Percentiles rank a stretch among this genome's conserved stretches.
Conservation (phyloP, 2,329 filamentous ascomycete species). For the Alternaria angustiovoidea region DNA sequence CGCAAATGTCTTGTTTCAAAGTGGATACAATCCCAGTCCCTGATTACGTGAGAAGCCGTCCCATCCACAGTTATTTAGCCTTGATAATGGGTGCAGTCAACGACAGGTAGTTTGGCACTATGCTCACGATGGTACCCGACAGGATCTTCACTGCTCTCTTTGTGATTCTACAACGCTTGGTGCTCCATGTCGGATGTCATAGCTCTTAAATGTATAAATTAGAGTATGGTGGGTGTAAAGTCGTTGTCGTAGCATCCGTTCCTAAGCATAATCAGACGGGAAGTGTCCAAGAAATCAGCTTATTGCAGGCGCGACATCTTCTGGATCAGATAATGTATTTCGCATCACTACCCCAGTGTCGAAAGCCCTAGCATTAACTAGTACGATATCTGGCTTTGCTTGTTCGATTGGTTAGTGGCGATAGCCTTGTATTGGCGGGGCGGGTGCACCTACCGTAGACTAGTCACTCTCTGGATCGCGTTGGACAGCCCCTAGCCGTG, state of each 20-base stretch:
- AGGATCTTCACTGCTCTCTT: too few relatives aligned
- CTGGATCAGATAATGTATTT: not conserved
- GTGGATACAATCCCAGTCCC: not conserved
- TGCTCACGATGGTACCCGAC: not conserved
- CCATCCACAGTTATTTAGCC: not conserved
- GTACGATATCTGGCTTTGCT: not conserved
- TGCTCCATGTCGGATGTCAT: not conserved
- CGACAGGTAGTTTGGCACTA: not conserved
- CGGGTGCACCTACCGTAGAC: not conserved
- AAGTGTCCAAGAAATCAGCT: not conserved
- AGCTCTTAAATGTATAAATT: not conserved
- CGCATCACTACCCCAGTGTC: not conserved
- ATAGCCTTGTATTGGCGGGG: not conserved
- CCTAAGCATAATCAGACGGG: not conserved
- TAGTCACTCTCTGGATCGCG: not conserved
- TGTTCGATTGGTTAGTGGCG: not conserved
- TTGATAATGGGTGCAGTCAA: not conserved
- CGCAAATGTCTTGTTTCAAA: not conserved
- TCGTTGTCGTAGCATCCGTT: not conserved
- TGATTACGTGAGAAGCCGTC: too few relatives aligned
- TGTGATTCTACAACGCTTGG: not conserved
- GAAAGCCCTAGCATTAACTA: not conserved
- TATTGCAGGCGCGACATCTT: not conserved
- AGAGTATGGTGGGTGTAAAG: not conserved
- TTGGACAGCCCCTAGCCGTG: not conserved